A percentile compares a stretch with the other conserved stretches of the same genome.
Evolutionary conservation across 495 filamentous ascomycete genomes (phyloP).

Genomic region (Xylaria telfairii): DNA sequence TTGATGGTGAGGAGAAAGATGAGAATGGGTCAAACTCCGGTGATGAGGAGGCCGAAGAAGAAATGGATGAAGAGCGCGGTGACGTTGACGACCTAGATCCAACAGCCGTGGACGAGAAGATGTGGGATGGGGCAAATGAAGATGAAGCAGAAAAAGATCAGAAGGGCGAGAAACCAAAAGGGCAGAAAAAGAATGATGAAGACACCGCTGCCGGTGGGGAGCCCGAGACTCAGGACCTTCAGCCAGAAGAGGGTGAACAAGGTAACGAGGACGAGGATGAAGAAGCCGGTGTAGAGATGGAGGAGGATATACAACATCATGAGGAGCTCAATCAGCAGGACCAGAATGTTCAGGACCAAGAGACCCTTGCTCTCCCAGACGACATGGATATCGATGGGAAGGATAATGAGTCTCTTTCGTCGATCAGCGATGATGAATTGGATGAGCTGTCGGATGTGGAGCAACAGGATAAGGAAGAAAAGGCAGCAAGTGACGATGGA

Average conservation of each 20-base stretch:
- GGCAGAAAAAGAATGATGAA: constrained; percentile 67
- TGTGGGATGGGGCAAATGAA: constrained; percentile 88
- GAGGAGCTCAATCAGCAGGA: constrained; percentile 68
- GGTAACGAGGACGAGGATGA: constrained; percentile 60
- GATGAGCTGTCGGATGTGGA: constrained; percentile 61
- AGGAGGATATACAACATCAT: constrained; percentile 75
- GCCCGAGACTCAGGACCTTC: constrained; percentile 62
- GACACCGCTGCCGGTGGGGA: constrained; percentile 68
- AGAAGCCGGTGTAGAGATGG: constrained; percentile 66
- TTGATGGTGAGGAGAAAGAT: constrained; percentile 57
- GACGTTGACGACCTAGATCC: constrained; percentile 89
- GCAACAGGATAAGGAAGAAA: constrained; percentile 46
- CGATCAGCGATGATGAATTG: constrained; percentile 61
- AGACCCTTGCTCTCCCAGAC: constrained; percentile 67
- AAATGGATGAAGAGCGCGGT: constrained; percentile 86
- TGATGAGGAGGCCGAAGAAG: constrained; percentile 64
- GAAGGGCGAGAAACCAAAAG: constrained; percentile 72
- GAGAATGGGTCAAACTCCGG: constrained; percentile 59
- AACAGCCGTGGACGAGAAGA: constrained; percentile 91
- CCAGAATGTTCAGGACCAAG: constrained; percentile 67
- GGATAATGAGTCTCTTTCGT: constrained; percentile 55
- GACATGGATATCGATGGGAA: constrained; percentile 72
- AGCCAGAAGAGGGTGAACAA: constrained; percentile 55
- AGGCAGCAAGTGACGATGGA: constrained; percentile 36
- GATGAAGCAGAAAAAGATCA: constrained; percentile 82